These are phyloP conservation scores for Haematococcus sp. DNA, from an alignment of 139 green algal species.

Conservation along the genomic window DNA sequence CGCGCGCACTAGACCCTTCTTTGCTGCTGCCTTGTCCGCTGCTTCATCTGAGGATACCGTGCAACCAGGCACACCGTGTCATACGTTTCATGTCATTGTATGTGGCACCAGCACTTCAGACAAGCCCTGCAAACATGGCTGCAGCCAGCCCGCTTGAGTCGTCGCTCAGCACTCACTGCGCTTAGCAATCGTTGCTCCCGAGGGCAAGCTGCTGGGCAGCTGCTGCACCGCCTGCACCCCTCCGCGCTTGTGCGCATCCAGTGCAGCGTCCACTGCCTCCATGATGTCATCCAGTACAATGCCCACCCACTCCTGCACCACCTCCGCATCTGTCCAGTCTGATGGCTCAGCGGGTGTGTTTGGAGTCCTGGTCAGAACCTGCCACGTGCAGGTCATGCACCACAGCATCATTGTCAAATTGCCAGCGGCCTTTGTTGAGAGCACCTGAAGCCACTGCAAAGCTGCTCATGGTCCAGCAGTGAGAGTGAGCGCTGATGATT, in stretches of 20 bases:
- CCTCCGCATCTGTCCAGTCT: conserved; percentile 19
- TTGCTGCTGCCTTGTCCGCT: neutral
- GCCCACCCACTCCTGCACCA: conserved; percentile 43
- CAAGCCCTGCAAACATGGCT: too few species aligned
- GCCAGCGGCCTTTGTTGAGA: too few species aligned
- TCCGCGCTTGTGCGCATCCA: conserved; percentile 30
- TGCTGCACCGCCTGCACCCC: neutral
- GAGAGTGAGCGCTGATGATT: too few species aligned
- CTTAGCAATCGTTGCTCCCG: too few species aligned
- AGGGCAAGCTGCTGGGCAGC: neutral
- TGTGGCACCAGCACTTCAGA: too few species aligned
- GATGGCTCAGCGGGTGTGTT: neutral
- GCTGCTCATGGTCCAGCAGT: too few species aligned
- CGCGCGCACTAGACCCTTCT: conserved; percentile 11
- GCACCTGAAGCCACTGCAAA: too few species aligned
- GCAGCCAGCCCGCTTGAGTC: too few species aligned
- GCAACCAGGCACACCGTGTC: too few species aligned
- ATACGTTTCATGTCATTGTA: too few species aligned
- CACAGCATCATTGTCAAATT: too few species aligned
- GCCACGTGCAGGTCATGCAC: neutral
- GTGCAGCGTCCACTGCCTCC: conserved; percentile 46
- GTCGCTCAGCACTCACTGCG: too few species aligned
- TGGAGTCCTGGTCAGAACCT: neutral
- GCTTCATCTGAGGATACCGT: neutral
- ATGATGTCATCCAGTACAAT: conserved; percentile 48